Base-by-base conservation (phyloP, 352 stramenopile species). In the Pythium coloratum region DNA sequence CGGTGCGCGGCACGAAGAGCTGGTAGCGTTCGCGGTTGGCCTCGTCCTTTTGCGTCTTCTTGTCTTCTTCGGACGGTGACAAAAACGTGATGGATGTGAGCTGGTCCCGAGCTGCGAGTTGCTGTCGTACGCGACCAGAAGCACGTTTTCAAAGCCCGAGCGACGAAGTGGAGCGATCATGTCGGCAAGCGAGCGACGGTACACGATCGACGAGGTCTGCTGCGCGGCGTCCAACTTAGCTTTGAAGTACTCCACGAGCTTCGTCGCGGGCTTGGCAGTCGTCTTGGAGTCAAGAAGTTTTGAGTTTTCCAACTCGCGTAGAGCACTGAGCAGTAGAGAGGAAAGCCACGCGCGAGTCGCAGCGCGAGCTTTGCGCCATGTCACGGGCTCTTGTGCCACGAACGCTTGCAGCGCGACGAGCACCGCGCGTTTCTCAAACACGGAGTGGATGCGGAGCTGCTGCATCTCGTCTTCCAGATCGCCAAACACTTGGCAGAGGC, bases 381-480 rank as follows among this genome's bases (percentile, higher is more conserved):
- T 34, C n/a, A 59, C 67, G 3, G 69, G 60, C 14, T 86, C 76
- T 4, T 61, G 53, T 8, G 71, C 36, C 18, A 70, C 51, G 32
- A 88, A 82, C 44, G 78, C 77, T 18, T 68, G 67, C 24, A 88
- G 38, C 51, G 78, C 75, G 36, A 82, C 76, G 0, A 67, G 68
- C n/a, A 88, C 58, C 0, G 73, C 70, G 12, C 80, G 71, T 47
- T 84, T 78, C 54, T 85, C 72, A 28, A 76, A 86, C 33, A 88
- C 77, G 18, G 79, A 81, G 6, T 69, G 69, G 49, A 88, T 86
- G 0, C 80, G 78, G 7, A 86, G 60, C 51, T 79, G 70, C 55
- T 88, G 78, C 77, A 88, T 86, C 33, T 86, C 66, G n/a, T 88
- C 77, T 69, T 88, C 80, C 0, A 88, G 70, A 5, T 77, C 63